Evolutionary conservation across 331 rosid genomes (phyloP), one percentile per base, ranked within the genome.

Genomic region (Rhamnella rubrinervis): DNA sequence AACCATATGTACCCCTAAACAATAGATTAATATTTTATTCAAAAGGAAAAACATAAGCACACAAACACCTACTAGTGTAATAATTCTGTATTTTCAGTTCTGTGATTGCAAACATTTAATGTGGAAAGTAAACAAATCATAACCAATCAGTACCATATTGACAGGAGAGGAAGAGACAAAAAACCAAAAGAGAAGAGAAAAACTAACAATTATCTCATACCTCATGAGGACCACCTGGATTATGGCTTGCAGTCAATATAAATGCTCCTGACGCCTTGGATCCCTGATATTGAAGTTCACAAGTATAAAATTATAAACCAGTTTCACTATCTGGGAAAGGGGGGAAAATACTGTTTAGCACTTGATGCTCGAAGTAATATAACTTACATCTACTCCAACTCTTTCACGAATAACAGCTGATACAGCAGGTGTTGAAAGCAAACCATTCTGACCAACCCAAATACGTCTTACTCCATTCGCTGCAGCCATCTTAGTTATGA

Each of bases 401-500:
- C 99, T 85, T 81, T 95, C 96, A 67, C 99, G 96, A 58, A 95
- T 87, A 20, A 95, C 96, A 73, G 90, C 96, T 37, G 97, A 95
- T 55, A 95, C 99, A 46, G 99, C 99, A 82, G 99, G 99, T 78
- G 99, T 95, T 16, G 99, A 95, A 61, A 95, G 99, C 88, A 95
- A 79, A 55, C 93, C 96, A 80, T 95, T 95, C 76, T 86, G 96
- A 72, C 99, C 99, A 57, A 95, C 77, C 96, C 97, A 95, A 81
- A 91, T 76, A 70, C 96, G 86, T 55, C 96, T 88, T 31, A 89
- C 96, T 47, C 99, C 97, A 86, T 91, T 95, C 56, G 88, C 99
- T 50, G 99, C 99, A 59, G 97, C 79, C 93, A 95, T 80, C 83
- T 91, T 95, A 61, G 80, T 86, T 35, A 95, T 95, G 67, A 91